phyloP scores from a whole-genome alignment of 2,329 filamentous ascomycete genomes.

The Arthrinium phaeospermum region DNA sequence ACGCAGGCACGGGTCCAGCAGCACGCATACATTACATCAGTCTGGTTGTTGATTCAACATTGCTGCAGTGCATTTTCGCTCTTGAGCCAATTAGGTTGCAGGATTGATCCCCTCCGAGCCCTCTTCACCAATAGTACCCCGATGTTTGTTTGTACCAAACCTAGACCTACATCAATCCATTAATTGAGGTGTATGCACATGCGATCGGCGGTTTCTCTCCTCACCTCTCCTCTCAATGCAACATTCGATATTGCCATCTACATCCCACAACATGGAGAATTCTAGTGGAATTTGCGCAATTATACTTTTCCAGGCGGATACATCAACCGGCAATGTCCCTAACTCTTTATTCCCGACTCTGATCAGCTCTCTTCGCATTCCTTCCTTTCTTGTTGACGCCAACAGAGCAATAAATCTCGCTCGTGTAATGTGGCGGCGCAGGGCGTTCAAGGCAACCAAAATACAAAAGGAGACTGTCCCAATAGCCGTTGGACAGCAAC shows the following conservation, averaged over 20 bases:
- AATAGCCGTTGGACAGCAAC: background rate
- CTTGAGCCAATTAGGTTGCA: background rate
- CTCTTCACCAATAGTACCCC: no score
- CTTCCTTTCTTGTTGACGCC: background rate
- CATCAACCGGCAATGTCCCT: background rate
- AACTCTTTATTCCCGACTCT: background rate
- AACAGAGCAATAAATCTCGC: background rate
- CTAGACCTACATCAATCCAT: no score
- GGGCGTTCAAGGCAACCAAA: background rate
- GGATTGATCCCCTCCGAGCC: background rate
- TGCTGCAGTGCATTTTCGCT: background rate
- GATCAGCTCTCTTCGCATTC: background rate
- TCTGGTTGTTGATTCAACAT: no score
- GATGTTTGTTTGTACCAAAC: no score
- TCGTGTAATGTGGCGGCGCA: background rate
- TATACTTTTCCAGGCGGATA: background rate
- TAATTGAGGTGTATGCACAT: no score
- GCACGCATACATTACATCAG: background rate
- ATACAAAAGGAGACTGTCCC: background rate
- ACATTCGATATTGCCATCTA: conserved; percentile 13
- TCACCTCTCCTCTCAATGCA: background rate
- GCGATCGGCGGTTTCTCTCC: background rate
- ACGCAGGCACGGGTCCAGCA: conserved; percentile 5
- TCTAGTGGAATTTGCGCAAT: background rate
- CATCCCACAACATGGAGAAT: background rate